Conservation (phyloP, 139 green algal species). For the Pleodorina starrii region DNA sequence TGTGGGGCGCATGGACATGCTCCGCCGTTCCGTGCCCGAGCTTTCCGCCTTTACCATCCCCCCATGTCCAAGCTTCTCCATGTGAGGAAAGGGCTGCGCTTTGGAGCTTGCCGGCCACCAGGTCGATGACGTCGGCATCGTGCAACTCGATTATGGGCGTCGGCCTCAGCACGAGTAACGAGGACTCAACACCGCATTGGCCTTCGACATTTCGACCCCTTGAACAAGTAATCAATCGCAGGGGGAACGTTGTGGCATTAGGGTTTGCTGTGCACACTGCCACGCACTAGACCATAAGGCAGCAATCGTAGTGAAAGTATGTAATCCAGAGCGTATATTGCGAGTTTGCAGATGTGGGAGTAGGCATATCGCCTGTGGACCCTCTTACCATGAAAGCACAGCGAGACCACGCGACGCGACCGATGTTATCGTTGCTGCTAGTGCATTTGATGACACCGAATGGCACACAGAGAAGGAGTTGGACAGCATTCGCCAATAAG, state of each 20-base stretch:
- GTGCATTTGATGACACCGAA: neutral
- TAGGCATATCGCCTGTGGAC: too few relatives aligned
- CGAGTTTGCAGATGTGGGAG: too few relatives aligned
- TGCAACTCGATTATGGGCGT: slow-evolving; percentile 63
- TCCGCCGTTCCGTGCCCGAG: slow-evolving; percentile 73
- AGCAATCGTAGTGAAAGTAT: neutral
- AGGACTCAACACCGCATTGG: slow-evolving; percentile 64
- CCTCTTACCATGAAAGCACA: slow-evolving; percentile 20
- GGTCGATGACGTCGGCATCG: neutral
- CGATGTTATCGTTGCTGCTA: neutral
- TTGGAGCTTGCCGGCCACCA: slow-evolving; percentile 65
- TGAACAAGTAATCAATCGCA: neutral
- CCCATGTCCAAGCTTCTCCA: slow-evolving; percentile 74
- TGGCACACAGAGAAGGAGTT: neutral
- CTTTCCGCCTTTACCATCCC: slow-evolving; percentile 73
- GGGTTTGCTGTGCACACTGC: neutral
- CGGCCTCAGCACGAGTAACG: slow-evolving; percentile 60
- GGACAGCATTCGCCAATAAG: slow-evolving; percentile 18
- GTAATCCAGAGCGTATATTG: neutral
- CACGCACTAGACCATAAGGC: neutral
- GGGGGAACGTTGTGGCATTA: neutral
- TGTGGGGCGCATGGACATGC: slow-evolving; percentile 30
- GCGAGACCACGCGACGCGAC: neutral
- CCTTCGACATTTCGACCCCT: slow-evolving; percentile 77
- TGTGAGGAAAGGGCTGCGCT: slow-evolving; percentile 54